A percentile compares a stretch with the other conserved stretches of the same genome.
Conservation (phyloP, 371 early-diverging fungal genomes). For the Mucor racemosus region DNA sequence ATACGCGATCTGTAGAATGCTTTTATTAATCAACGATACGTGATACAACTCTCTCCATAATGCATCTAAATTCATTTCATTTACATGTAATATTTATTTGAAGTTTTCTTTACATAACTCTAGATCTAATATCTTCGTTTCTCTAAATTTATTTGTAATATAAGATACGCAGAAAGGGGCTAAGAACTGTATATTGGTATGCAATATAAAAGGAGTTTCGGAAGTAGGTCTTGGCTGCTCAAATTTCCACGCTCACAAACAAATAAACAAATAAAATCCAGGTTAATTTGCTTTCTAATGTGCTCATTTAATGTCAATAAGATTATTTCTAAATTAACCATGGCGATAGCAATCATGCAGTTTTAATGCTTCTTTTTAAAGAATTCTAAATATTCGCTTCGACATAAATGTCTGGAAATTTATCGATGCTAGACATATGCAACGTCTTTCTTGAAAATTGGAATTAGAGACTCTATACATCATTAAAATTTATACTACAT, state of each 20-base stretch:
- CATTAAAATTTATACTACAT: too few species aligned
- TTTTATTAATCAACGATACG: neutral
- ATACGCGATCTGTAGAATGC: neutral
- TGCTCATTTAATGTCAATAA: neutral
- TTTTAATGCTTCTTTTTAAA: neutral
- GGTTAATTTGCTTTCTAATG: neutral
- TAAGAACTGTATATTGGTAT: neutral
- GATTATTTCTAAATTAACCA: neutral
- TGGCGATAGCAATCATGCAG: neutral
- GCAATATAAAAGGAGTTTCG: neutral
- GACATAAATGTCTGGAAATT: too few species aligned
- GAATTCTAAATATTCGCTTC: too few species aligned
- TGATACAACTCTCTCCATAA: too few species aligned
- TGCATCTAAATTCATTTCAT: too few species aligned
- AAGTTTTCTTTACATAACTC: too few species aligned
- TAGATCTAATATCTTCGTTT: too few species aligned
- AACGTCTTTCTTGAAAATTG: too few species aligned
- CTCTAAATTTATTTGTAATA: neutral
- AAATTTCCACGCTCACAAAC: neutral
- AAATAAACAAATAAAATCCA: slow-evolving; percentile 1
- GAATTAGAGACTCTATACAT: too few species aligned
- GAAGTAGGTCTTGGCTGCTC: neutral
- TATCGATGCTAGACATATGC: too few species aligned
- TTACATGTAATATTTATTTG: too few species aligned
- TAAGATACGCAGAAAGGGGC: neutral